Conservation (phyloP, 768 basidiomycete species). For the Lactarius sp. region DNA sequence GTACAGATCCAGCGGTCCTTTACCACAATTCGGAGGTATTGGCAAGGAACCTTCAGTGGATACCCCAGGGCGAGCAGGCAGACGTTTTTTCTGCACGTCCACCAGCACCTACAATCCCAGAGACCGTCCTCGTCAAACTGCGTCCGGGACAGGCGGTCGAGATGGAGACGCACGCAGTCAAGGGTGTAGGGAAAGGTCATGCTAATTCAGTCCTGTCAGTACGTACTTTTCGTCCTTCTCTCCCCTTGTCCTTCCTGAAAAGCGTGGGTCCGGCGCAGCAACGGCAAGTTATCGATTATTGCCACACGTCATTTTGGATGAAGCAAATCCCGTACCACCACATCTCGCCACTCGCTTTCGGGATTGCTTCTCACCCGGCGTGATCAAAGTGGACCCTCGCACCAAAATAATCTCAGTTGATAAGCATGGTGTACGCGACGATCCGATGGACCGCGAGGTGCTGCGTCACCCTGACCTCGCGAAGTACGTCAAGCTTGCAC, state of each 20-base stretch:
- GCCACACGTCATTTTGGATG: conserved; percentile 70
- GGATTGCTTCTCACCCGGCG: conserved; percentile 82
- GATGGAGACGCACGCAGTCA: conserved; percentile 85
- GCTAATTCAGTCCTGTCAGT: conserved; percentile 96
- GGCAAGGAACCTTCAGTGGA: conserved; percentile 68
- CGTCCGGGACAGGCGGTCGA: conserved; percentile 86
- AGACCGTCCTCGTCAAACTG: conserved; percentile 88
- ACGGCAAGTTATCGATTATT: conserved; percentile 94
- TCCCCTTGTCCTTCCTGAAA: conserved; percentile 4
- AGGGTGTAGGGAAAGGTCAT: conserved; percentile 90
- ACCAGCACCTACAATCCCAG: conserved; percentile 65
- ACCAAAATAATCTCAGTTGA: conserved; percentile 62
- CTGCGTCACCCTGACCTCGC: conserved; percentile 88
- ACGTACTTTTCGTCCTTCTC: conserved; percentile 27
- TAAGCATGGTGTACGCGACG: conserved; percentile 62
- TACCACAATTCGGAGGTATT: conserved; percentile 69
- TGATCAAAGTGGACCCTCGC: conserved; percentile 56
- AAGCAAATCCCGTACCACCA: conserved; percentile 68
- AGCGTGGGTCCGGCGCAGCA: conserved; percentile 41
- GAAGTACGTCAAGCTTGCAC: conserved; percentile 72
- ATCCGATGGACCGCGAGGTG: conserved; percentile 89
- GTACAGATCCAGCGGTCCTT: conserved; percentile 33
- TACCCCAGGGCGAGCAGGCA: conserved; percentile 76
- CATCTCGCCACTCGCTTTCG: conserved; percentile 78
- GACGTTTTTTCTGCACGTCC: conserved; percentile 49